Evolutionary conservation across 805 yeast species (phyloP), one percentile per base, ranked within the genome.

Genomic region (Nakazawaea ambrosiae): DNA sequence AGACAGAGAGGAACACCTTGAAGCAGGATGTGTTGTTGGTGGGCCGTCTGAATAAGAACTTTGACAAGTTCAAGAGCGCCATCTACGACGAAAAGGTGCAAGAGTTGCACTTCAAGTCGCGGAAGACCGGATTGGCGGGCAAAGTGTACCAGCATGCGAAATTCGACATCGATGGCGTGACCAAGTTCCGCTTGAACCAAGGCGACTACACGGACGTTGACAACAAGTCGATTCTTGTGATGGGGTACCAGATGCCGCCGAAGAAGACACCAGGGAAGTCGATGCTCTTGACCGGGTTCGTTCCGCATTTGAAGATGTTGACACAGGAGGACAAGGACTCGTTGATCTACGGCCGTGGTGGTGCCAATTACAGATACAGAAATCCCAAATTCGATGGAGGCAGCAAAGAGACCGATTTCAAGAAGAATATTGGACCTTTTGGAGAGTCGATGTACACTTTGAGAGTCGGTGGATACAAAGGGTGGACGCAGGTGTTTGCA

Each of bases 231-330:
- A 76, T 56, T 47, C 50, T 69, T 31, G 61, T 55, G 40, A 60
- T 75, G 2, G 64, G 65, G 33, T 90, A 81, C 50, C 53, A 65
- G 31, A 70, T 80, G 71, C 90, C 95, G 3, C 60, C 66, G 2
- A 29, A 16, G 8, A 64, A 70, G 42, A 63, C 62, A 27, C 66
- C 59, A 2, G 81, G 87, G 23, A 92, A 90, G 54, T 81, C 95
- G 2, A 83, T 92, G 82, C 63, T 90, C 17, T 57, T 90, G 45
- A 82, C 79, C 32, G 97, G 97, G 0, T 86, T 66, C 51, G 75
- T 77, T 42, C 71, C 87, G 4, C 81, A 78, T 42, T 60, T 61
- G 25, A 66, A 68, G 15, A 78, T 79, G 6, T 62, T 90, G 32
- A 75, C 76, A 4, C 74, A 72, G 27, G 81, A 79, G 33, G 97